phyloP scores from a whole-genome alignment of 148 eudicot species.

The Spergularia marina region DNA sequence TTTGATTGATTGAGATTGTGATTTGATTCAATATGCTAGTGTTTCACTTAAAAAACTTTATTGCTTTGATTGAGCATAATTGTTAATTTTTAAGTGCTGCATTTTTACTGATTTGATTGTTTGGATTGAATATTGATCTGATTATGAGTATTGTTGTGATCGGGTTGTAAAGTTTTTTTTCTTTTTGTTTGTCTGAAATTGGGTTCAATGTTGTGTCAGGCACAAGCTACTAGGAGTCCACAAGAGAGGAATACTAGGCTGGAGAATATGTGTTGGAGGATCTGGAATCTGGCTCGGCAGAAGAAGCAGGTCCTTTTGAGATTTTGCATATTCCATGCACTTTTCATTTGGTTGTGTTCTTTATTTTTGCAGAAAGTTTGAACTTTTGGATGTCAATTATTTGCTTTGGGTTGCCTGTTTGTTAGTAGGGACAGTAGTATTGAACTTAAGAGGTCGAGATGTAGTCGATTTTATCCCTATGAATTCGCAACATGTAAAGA shows the following conservation, averaged over 20 bases:
- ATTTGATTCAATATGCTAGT: neutral
- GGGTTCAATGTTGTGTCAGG: slow-evolving; percentile 39
- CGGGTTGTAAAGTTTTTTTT: neutral
- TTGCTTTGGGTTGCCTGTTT: neutral
- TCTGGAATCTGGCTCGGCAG: slow-evolving; percentile 99
- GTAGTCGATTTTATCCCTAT: neutral
- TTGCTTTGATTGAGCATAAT: neutral
- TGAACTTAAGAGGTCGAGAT: neutral
- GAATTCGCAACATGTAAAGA: neutral
- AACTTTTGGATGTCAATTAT: slow-evolving; percentile 3
- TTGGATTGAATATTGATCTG: neutral
- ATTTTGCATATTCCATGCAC: neutral
- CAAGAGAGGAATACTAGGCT: slow-evolving; percentile 96
- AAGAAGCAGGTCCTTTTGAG: slow-evolving; percentile 67
- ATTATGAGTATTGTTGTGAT: neutral
- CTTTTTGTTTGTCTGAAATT: neutral
- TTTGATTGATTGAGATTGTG: neutral
- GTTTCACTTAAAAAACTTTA: neutral
- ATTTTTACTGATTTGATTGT: neutral
- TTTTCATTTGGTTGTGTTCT: neutral
- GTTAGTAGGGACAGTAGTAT: neutral
- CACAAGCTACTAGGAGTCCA: slow-evolving; percentile 92
- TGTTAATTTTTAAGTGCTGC: neutral
- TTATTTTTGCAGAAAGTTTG: neutral
- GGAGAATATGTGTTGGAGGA: slow-evolving; percentile 99